phyloP scores from a whole-genome alignment of 805 yeast genomes.

The Candida silvatica region DNA sequence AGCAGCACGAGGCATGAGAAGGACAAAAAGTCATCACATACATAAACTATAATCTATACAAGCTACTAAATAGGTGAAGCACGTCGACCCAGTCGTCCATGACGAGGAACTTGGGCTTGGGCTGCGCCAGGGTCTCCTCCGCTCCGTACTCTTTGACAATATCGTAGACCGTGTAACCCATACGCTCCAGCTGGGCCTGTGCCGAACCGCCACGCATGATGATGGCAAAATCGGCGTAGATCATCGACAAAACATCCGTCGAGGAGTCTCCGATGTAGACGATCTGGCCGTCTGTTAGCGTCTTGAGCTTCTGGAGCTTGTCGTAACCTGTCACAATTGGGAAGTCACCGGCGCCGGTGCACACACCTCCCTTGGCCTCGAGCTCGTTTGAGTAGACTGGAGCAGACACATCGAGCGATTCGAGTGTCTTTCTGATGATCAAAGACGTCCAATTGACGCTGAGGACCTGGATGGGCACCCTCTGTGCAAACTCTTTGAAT shows the following conservation, averaged over 20 bases:
- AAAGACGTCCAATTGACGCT: constrained; percentile 58
- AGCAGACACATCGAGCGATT: constrained; percentile 11
- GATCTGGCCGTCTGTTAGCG: constrained; percentile 11
- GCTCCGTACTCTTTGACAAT: constrained; percentile 7
- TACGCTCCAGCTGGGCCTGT: constrained; percentile 12
- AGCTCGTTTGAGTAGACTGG: constrained; percentile 44
- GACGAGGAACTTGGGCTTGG: constrained; percentile 3
- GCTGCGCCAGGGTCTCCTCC: background rate
- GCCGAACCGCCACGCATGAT: constrained; percentile 34
- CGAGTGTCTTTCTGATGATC: constrained; percentile 30
- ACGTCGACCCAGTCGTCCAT: constrained; percentile 15
- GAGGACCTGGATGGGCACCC: constrained; percentile 24
- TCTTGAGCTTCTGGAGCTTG: constrained; percentile 24
- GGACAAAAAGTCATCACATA: too few species aligned
- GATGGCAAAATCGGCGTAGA: constrained; percentile 38
- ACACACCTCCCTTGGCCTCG: constrained; percentile 22
- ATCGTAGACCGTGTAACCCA: constrained; percentile 16
- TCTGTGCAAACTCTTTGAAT: constrained; percentile 13
- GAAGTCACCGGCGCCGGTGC: constrained; percentile 22
- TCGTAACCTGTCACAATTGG: constrained; percentile 46
- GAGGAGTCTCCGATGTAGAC: constrained; percentile 56
- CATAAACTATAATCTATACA: too few species aligned
- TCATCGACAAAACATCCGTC: constrained; percentile 46
- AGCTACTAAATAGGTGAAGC: constrained; percentile 7
- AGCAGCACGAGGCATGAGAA: too few species aligned